phyloP scores from a whole-genome alignment of 2,329 filamentous ascomycete genomes.

The Didymella pomorum region DNA sequence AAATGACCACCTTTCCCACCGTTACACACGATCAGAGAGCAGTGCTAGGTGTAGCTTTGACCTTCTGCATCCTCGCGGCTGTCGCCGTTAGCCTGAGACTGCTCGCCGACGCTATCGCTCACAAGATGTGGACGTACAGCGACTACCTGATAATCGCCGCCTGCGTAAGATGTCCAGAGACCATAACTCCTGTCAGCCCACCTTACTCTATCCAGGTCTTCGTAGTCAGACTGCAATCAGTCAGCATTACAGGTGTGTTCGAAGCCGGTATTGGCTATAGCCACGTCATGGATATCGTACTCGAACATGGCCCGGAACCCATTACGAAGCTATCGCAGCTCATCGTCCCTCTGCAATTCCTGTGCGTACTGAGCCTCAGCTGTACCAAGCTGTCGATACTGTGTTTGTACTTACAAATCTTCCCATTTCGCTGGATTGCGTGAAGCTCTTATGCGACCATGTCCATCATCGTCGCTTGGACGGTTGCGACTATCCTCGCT shows the following conservation, averaged over 20 bases:
- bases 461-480: background rate
- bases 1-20: background rate
- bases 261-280: background rate
- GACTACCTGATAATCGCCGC: background rate
- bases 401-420: background rate
- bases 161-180: background rate
- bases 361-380: background rate
- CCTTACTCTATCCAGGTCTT: background rate
- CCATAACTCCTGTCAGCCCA: too few relatives aligned
- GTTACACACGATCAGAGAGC: background rate
- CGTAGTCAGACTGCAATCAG: background rate
- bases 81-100: background rate
- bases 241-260: background rate
- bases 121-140: background rate
- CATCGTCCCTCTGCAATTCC: background rate
- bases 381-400: background rate
- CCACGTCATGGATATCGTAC: background rate
- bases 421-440: background rate
- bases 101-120: background rate
- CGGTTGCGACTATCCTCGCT: background rate
- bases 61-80: background rate
- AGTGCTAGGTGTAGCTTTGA: background rate
- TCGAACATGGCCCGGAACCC: background rate
- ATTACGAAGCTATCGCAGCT: constrained; percentile 1
- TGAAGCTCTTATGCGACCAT: background rate